These are phyloP conservation scores for Phytophthora brassicae DNA, from an alignment of 352 stramenopile species.

Conservation along the genomic window DNA sequence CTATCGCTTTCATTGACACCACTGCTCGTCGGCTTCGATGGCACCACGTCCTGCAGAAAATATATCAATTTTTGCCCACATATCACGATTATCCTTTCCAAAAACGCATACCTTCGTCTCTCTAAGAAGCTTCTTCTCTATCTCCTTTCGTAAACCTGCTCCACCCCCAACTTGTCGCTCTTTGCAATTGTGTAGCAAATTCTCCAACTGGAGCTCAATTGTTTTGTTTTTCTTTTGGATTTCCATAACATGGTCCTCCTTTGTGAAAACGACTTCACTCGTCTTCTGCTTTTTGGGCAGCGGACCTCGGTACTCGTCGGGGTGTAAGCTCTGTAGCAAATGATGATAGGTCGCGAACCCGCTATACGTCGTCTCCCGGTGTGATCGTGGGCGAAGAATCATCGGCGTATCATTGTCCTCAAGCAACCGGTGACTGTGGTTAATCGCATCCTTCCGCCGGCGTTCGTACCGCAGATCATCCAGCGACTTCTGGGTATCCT, in stretches of 20 bases:
- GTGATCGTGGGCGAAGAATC: too few relatives aligned
- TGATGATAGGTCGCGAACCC: too few relatives aligned
- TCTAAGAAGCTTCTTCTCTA: slow-evolving; percentile 10
- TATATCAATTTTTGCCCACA: too few relatives aligned
- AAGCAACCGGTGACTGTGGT: slow-evolving; percentile 48
- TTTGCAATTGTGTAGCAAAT: slow-evolving; percentile 29
- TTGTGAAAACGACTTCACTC: slow-evolving; percentile 9
- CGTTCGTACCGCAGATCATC: slow-evolving; percentile 55
- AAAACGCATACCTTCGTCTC: slow-evolving; percentile 27
- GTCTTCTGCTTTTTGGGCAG: slow-evolving; percentile 38
- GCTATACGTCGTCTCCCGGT: too few relatives aligned
- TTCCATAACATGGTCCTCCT: slow-evolving; percentile 37
- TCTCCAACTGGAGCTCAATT: slow-evolving; percentile 38
- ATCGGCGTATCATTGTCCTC: too few relatives aligned
- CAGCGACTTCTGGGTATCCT: slow-evolving; percentile 46
- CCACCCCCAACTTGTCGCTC: background rate
- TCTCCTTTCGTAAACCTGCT: background rate
- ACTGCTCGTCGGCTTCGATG: background rate
- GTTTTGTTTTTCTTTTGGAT: slow-evolving; percentile 40
- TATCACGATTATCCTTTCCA: too few relatives aligned
- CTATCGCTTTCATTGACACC: slow-evolving; percentile 9
- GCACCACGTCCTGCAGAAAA: slow-evolving; percentile 9
- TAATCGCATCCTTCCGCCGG: slow-evolving; percentile 48
- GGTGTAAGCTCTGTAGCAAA: slow-evolving; percentile 43
- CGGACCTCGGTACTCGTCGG: slow-evolving; percentile 45